Conservation (phyloP, 805 yeast species). For the Brettanomyces nanus region DNA sequence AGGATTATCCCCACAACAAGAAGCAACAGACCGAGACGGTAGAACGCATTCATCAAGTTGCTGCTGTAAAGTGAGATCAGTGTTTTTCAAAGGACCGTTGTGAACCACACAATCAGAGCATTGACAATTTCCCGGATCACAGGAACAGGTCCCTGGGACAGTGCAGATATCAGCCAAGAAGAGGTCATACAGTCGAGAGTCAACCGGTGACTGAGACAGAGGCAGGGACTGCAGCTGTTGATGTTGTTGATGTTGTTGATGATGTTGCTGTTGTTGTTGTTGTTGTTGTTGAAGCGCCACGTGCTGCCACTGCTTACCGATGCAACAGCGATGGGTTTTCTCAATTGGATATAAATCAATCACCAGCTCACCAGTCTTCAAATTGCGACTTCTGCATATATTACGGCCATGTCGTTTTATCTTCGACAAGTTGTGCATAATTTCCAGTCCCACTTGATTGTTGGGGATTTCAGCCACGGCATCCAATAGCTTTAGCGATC, state of each 20-base stretch:
- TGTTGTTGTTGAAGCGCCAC: not conserved
- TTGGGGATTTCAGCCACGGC: conserved; percentile 28
- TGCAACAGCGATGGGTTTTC: not conserved
- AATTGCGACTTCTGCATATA: conserved; percentile 9
- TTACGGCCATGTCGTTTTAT: conserved; percentile 13
- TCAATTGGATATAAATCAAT: not conserved
- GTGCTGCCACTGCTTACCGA: not conserved
- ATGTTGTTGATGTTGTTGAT: not conserved
- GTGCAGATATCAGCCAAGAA: conserved; percentile 26
- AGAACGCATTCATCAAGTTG: not conserved
- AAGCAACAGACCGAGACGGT: not conserved
- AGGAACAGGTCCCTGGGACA: conserved; percentile 28
- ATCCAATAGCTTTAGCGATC: conserved; percentile 24
- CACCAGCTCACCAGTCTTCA: not conserved
- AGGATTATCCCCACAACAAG: not conserved
- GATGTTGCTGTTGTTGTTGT: not conserved
- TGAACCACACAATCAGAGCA: conserved; percentile 27
- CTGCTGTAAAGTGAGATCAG: conserved; percentile 4
- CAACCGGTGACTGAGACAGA: not conserved
- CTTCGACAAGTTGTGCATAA: conserved; percentile 18
- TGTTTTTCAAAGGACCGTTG: conserved; percentile 6
- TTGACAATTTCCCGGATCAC: conserved; percentile 24
- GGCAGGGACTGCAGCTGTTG: no score
- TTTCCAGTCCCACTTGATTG: conserved; percentile 23
- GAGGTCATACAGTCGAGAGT: conserved; percentile 20